Percentiles rank a stretch among this genome's conserved stretches.
Evolutionary conservation across 2,329 filamentous ascomycete genomes (phyloP).

Genomic region (Aspergillus cejpii): DNA sequence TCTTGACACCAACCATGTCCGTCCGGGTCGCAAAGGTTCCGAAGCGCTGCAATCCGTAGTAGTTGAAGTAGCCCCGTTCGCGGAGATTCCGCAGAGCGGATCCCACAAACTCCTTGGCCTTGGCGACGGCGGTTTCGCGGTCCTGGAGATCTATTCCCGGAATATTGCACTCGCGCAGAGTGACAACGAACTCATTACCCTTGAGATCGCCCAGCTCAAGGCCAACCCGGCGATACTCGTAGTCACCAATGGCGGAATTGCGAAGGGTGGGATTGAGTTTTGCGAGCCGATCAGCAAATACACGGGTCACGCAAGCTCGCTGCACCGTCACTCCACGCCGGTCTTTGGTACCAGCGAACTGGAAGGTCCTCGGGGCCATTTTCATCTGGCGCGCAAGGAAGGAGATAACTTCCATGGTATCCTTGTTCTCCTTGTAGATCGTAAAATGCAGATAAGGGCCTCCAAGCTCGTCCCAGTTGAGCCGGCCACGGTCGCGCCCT

Average conservation of each 20-base stretch:
- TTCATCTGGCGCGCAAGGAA: conserved; percentile 69
- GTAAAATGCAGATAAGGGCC: conserved; percentile 85
- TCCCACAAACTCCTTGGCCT: conserved; percentile 43
- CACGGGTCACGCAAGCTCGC: conserved; percentile 61
- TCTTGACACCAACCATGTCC: conserved; percentile 74
- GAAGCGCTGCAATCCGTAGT: conserved; percentile 95
- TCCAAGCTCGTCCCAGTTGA: conserved; percentile 59
- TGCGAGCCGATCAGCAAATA: conserved; percentile 58
- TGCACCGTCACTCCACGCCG: conserved; percentile 80
- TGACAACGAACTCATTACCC: conserved; percentile 91
- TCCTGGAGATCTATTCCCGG: conserved; percentile 37
- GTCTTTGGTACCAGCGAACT: conserved; percentile 88
- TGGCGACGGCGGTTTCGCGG: conserved; percentile 43
- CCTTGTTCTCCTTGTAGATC: conserved; percentile 92
- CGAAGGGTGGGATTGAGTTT: conserved; percentile 56
- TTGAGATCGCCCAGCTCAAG: conserved; percentile 75
- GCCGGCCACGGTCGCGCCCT: conserved; percentile 36
- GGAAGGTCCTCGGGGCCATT: conserved; percentile 60
- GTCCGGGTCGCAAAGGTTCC: conserved; percentile 82
- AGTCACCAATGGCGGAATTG: conserved; percentile 66
- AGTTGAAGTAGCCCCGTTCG: conserved; percentile 84
- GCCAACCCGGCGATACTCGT: conserved; percentile 63
- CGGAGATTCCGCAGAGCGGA: conserved; percentile 61
- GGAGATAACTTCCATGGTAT: conserved; percentile 84
- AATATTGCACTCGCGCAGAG: conserved; percentile 75